Evolutionary conservation across 2,329 filamentous ascomycete genomes (phyloP), one percentile per base, ranked within the genome.

Genomic region (Metarhizium guizhouense): DNA sequence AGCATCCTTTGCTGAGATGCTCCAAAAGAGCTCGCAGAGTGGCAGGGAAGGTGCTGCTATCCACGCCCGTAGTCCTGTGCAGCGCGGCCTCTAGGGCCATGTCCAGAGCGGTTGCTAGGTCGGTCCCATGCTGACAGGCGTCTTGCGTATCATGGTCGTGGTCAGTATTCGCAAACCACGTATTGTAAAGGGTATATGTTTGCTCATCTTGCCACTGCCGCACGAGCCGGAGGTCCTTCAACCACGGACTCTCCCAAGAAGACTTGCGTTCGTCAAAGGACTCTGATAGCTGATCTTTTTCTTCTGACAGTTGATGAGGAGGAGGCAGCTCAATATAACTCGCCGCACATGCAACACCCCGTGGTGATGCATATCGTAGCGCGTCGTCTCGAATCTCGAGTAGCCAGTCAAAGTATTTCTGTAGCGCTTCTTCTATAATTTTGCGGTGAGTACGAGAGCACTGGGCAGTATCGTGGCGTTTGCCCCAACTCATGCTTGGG

Each of bases 11-110:
- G 13, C 56, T 54, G 16, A 55, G 50, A 25, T 53, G 47, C 16
- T 57, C n/a, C 14, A 60, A 13, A 13, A 56, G 56, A 4, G 2
- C 10, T 38, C 56, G 47, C 4, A 60, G 36, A 20, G 32, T 52
- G 51, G 32, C 55, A 3, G 51, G 16, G 36, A 55, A 55, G 1
- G 55, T 52, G 3, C 36, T 5, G 14, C 16, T 6, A 20, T 6
- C 20, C 45, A 16, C 11, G 25, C 6, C 6, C 20, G 20, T 48
- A 10, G 42, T 11, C 42, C 4, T 16, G 16, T 20, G 38, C 18
- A 45, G 7, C 18, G 11, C 18, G 16, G 6, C n/a, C 16, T 16
- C n/a, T 2, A 48, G 25, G 16, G 45, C 20, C 4, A 14, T 30
- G 7, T 48, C 45, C 45, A 48, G 20, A 10, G 16, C 42, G 2